Evolutionary conservation across 495 filamentous ascomycete genomes (phyloP), one percentile per base, ranked within the genome.

Genomic region (Aspergillus leporis): DNA sequence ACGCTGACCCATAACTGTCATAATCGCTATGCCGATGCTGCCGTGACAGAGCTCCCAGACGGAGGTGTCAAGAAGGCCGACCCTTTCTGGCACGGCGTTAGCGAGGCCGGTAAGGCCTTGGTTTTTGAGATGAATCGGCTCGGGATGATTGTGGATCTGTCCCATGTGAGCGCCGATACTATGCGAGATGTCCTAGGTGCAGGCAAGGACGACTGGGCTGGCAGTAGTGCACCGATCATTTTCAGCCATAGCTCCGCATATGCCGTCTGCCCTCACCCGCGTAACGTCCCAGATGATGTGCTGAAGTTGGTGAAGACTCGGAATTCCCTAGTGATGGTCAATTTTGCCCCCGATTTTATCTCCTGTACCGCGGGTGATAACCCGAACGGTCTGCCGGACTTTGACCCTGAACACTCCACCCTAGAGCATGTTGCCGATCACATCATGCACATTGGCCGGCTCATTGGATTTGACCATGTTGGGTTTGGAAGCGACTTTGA

Each of bases 1-100:
- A 97, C 93, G 0, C 74, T 98, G 13, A 96, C 90, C 3, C 92
- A 95, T 74, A 96, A 96, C 74, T 98, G 94, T 76, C 90, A 93
- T 69, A 98, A 97, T 71, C 78, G 75, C 32, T 97, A 88, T 72
- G 92, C 92, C 28, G 94, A 97, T 65, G 86, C 91, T 4, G 93
- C 94, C 1, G 71, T 95, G 7, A 68, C 82, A 12, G 72, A 75
- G 48, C 66, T 76, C 22, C 76, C 79, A 36, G 70, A 68, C 23
- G 79, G 79, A 12, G 66, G 67, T n/a, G 53, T 80, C 4, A 72
- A 71, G 47, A 76, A 74, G 36, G 77, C 86, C 5, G 23, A 75
- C 66, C 58, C 81, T 76, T 10, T 71, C 65, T 64, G 84, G 83
- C 69, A 82, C 21, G 90, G 90, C 3, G 73, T 97, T 16, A 91